phyloP scores from a whole-genome alignment of 805 yeast species.

The Clavispora carvajalis region DNA sequence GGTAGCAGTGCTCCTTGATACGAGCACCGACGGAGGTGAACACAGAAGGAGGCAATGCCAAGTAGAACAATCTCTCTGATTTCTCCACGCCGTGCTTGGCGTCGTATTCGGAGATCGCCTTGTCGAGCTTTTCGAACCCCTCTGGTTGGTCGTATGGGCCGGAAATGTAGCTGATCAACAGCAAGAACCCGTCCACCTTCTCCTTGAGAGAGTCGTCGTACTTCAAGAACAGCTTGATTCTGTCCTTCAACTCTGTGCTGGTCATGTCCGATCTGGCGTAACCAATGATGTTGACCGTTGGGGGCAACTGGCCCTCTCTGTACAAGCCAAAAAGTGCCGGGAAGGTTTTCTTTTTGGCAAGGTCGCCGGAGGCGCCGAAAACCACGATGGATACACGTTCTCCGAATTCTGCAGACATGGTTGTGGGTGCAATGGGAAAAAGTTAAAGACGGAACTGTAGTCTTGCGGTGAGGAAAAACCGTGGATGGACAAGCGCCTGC shows the following conservation, averaged over 20 bases:
- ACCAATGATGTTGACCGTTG: slow-evolving; percentile 71
- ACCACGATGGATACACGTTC: slow-evolving; percentile 71
- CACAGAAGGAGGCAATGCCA: slow-evolving; percentile 93
- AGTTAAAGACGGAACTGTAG: neutral
- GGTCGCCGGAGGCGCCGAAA: slow-evolving; percentile 93
- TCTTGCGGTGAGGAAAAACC: neutral
- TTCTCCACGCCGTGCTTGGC: slow-evolving; percentile 33
- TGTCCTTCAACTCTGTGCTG: slow-evolving; percentile 58
- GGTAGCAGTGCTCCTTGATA: slow-evolving; percentile 62
- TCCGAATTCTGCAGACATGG: slow-evolving; percentile 42
- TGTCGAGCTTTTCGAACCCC: slow-evolving; percentile 59
- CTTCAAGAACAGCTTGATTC: slow-evolving; percentile 62
- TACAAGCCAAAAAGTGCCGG: slow-evolving; percentile 74
- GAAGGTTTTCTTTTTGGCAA: slow-evolving; percentile 92
- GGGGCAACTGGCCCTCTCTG: slow-evolving; percentile 66
- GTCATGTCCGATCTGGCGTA: slow-evolving; percentile 82
- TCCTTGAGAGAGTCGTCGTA: slow-evolving; percentile 39
- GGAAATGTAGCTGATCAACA: slow-evolving; percentile 58
- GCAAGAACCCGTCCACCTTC: slow-evolving; percentile 59
- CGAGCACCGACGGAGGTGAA: slow-evolving; percentile 75
- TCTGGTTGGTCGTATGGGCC: slow-evolving; percentile 79
- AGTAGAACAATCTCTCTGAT: slow-evolving; percentile 80
- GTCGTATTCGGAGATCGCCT: slow-evolving; percentile 58
- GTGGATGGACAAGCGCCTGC: neutral
- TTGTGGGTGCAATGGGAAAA: neutral